phyloP scores from a whole-genome alignment of 371 early-diverging fungal genomes.

The Rhizopus microsporus region DNA sequence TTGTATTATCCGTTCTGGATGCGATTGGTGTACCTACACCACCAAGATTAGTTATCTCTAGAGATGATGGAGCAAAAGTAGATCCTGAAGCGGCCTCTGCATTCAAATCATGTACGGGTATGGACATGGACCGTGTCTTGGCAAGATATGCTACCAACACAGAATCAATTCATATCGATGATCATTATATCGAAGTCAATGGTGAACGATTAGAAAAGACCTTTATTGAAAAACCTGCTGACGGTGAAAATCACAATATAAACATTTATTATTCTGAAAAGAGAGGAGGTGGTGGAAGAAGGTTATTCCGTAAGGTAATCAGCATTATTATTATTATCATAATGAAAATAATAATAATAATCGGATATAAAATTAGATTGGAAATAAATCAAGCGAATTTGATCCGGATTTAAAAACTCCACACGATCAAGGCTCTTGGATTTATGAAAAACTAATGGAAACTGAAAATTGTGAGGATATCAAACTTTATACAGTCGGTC shows the following conservation, averaged over 20 bases:
- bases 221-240: conserved; percentile 98
- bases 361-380: conserved; percentile 53
- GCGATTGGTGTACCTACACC: conserved; percentile 89
- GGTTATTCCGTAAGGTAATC: conserved; percentile 91
- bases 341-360: background rate
- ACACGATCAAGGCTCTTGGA: conserved; percentile 81
- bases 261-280: conserved; percentile 88
- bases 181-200: conserved; percentile 77
- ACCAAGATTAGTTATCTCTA: conserved; percentile 70
- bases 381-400: conserved; percentile 95
- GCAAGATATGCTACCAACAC: conserved; percentile 34
- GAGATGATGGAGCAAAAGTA: conserved; percentile 72
- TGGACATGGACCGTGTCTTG: conserved; percentile 50
- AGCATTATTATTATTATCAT: background rate
- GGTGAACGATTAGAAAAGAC: conserved; percentile 80
- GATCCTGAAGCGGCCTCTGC: conserved; percentile 41
- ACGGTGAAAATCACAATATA: conserved; percentile 97
- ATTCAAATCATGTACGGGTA: conserved; percentile 50
- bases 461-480: conserved; percentile 96
- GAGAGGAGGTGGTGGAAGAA: conserved; percentile 91
- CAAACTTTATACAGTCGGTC: conserved; percentile 96
- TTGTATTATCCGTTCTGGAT: conserved; percentile 86
- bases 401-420: conserved; percentile 68
- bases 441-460: conserved; percentile 96
- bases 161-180: conserved; percentile 19